A percentile compares a stretch with the other conserved stretches of the same genome.
phyloP scores from a whole-genome alignment of 306 rosid genomes.

The Vigna hirtella region DNA sequence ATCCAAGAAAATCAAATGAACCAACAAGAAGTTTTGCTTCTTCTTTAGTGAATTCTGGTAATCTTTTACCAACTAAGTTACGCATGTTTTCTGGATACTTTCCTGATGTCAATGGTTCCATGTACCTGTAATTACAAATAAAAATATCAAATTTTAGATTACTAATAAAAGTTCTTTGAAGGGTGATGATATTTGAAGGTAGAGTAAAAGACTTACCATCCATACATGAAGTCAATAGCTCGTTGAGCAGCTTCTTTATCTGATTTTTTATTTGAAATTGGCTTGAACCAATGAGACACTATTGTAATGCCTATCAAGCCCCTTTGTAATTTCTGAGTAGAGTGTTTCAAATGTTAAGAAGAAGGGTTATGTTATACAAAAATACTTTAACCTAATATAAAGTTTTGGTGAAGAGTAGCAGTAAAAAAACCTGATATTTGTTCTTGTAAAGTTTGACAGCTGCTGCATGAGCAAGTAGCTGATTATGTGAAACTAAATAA shows the following conservation, averaged over 20 bases:
- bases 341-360: background rate
- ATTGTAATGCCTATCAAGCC: slow-evolving; percentile 67
- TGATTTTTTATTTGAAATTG: slow-evolving; percentile 41
- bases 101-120: slow-evolving; percentile 62
- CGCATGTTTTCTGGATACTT: slow-evolving; percentile 66
- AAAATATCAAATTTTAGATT: background rate
- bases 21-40: slow-evolving; percentile 45
- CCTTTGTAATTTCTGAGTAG: slow-evolving; percentile 52
- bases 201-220: slow-evolving; percentile 58
- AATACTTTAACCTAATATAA: too few relatives aligned
- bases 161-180: too few relatives aligned
- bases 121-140: slow-evolving; percentile 45
- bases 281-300: slow-evolving; percentile 54
- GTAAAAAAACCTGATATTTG: slow-evolving; percentile 46
- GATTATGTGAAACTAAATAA: slow-evolving; percentile 60
- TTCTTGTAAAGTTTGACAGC: slow-evolving; percentile 57
- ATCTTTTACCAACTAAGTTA: slow-evolving; percentile 50
- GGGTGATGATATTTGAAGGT: too few relatives aligned
- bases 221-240: slow-evolving; percentile 67
- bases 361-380: too few relatives aligned
- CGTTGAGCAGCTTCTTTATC: slow-evolving; percentile 53
- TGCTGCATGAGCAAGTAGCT: slow-evolving; percentile 67
- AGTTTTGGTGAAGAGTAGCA: too few relatives aligned
- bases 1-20: slow-evolving; percentile 70
- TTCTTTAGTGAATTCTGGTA: slow-evolving; percentile 56